phyloP scores from a whole-genome alignment of 305 asterid genomes.

The Plantago coronopus region DNA sequence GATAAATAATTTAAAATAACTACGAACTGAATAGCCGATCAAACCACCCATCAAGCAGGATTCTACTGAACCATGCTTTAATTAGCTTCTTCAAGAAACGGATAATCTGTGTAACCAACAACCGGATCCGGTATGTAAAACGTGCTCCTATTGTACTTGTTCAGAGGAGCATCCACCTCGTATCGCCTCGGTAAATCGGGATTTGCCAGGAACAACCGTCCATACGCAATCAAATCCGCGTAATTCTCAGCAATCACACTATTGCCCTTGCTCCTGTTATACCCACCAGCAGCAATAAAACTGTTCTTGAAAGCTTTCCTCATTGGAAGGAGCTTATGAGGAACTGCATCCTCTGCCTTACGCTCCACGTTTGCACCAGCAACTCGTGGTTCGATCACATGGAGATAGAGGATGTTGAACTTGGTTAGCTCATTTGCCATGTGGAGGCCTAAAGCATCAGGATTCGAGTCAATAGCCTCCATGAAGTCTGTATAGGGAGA shows the following conservation, averaged over 20 bases:
- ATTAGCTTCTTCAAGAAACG: constrained; percentile 24
- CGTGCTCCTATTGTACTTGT: constrained; percentile 23
- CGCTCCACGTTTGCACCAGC: not conserved
- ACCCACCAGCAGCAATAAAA: constrained; percentile 31
- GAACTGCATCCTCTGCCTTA: constrained; percentile 11
- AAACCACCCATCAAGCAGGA: no score
- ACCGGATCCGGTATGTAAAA: constrained; percentile 25
- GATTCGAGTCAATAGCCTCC: constrained; percentile 22
- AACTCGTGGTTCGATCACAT: constrained; percentile 28
- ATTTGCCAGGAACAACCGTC: constrained; percentile 34
- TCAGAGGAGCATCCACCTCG: constrained; percentile 23
- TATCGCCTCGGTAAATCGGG: constrained; percentile 28
- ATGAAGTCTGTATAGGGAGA: constrained; percentile 13
- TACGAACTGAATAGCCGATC: no score
- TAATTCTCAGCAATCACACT: constrained; percentile 15
- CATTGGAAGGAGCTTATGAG: constrained; percentile 19
- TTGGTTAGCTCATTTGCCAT: constrained; percentile 27
- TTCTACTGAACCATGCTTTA: not conserved
- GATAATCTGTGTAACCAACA: constrained; percentile 33
- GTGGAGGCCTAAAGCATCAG: constrained; percentile 28
- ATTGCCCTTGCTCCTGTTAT: constrained; percentile 20
- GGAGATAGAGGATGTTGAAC: constrained; percentile 23
- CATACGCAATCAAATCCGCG: constrained; percentile 30
- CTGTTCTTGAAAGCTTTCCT: constrained; percentile 27
- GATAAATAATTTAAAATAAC: no score